Base-by-base conservation (phyloP, 176 grass and related monocot genomes). In the Ananas comosus region DNA sequence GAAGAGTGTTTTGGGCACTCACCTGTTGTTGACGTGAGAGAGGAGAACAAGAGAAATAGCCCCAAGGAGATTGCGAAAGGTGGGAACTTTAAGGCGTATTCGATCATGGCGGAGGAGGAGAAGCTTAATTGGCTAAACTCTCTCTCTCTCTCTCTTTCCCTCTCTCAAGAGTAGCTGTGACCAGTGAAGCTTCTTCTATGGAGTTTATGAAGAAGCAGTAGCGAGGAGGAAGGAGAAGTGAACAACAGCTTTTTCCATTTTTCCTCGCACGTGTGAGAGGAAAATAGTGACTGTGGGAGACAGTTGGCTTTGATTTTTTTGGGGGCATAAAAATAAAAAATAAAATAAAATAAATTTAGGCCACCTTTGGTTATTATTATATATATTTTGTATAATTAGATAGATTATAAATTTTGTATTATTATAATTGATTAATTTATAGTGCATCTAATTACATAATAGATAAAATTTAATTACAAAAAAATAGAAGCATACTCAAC, bases 11-110 rank as follows among this genome's bases (percentile, higher is more conserved):
- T 42, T 6, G 0, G 7, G 13, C 24, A 64, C 79, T 33, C 49
- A 81, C 79, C 79, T 74, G 79, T 53, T 24, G 63, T 59, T 33
- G 49, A 42, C 2, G 58, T 66, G 19, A 74, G 25, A 25, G 59
- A 74, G 17, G 28, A 81, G 63, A 81, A 66, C 13, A 66, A 50
- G 1, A 81, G 56, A 67, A 74, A 81, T 13, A 74, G 8, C 24
- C n/a, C 71, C 68, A 73, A 22, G 18, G 13, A 68, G 49, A 74
- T 66, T 53, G 50, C 78, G 65, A 74, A 68, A 51, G 64, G 71
- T 49, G 11, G 16, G 52, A 81, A 51, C 64, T 74, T 68, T 57
- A 67, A 63, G 71, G 64, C 69, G 22, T 29, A 68, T 81, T 71
- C 24, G 25, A 24, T 61, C 70, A 81, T 74, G 51, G 19, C 49